phyloP scores from a whole-genome alignment of 257 asterid species.

The Solanum medicagineum region DNA sequence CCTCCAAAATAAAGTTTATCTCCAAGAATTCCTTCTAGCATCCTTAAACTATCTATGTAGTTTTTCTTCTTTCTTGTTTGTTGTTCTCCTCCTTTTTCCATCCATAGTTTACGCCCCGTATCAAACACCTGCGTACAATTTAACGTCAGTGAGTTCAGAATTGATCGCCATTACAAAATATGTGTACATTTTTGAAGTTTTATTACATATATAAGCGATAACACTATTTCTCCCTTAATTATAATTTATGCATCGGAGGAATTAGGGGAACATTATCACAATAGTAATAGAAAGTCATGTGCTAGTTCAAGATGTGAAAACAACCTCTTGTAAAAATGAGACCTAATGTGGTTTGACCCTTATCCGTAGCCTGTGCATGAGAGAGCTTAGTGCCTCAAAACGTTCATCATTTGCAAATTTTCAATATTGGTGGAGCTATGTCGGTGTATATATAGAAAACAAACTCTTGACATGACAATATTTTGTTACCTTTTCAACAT shows the following conservation, averaged over 20 bases:
- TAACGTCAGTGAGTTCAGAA: neutral
- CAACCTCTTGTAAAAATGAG: neutral
- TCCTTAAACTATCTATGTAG: slow-evolving; percentile 9
- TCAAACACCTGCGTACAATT: slow-evolving; percentile 2
- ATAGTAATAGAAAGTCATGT: neutral
- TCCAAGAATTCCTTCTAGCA: slow-evolving; percentile 29
- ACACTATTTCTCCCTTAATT: neutral
- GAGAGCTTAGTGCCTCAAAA: neutral
- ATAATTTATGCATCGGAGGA: neutral
- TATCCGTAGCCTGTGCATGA: neutral
- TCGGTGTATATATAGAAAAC: neutral
- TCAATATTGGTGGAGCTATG: neutral
- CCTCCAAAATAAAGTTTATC: slow-evolving; percentile 42
- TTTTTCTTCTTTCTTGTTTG: slow-evolving; percentile 23
- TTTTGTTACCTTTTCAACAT: slow-evolving; percentile 11
- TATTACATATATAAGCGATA: neutral
- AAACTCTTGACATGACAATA: neutral
- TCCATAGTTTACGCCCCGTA: slow-evolving; percentile 14
- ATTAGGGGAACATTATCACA: neutral
- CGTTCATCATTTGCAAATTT: neutral
- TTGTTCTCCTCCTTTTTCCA: slow-evolving; percentile 23
- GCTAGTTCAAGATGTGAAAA: neutral
- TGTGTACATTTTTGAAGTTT: neutral
- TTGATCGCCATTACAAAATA: neutral
- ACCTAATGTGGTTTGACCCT: neutral